phyloP scores from a whole-genome alignment of 2,329 filamentous ascomycete genomes.

The Cercospora berteroae region DNA sequence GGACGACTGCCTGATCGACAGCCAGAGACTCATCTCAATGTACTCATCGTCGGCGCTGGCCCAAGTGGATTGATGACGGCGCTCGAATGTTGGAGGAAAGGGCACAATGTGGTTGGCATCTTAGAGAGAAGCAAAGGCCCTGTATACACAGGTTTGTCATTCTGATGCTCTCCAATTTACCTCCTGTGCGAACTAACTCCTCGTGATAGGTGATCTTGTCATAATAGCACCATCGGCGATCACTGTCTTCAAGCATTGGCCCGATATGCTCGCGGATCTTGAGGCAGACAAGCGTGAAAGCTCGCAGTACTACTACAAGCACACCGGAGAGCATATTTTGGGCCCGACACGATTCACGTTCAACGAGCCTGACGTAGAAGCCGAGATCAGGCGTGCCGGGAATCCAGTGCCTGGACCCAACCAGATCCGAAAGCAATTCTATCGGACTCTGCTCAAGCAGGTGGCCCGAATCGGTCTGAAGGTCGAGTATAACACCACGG shows the following conservation, averaged over 20 bases:
- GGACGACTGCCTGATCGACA: background rate
- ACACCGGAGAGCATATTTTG: constrained; percentile 24
- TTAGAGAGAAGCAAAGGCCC: background rate
- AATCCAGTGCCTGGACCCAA: constrained; percentile 22
- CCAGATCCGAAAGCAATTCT: constrained; percentile 25
- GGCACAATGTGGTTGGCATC: constrained; percentile 15
- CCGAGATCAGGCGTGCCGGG: constrained; percentile 14
- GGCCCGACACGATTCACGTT: constrained; percentile 15
- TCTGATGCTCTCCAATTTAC: background rate
- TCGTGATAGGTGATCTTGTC: background rate
- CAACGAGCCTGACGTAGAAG: constrained; percentile 15
- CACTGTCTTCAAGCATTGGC: constrained; percentile 56
- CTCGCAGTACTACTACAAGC: constrained; percentile 16
- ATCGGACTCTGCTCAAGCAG: constrained; percentile 50
- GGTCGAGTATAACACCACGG: constrained; percentile 43
- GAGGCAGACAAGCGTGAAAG: constrained; percentile 29
- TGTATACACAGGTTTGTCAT: background rate
- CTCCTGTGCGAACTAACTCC: background rate
- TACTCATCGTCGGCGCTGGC: constrained; percentile 23
- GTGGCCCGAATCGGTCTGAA: constrained; percentile 46
- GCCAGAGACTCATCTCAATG: constrained; percentile 12
- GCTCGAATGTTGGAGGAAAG: constrained; percentile 24
- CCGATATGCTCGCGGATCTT: constrained; percentile 42
- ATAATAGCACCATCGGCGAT: constrained; percentile 39
- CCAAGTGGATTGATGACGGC: constrained; percentile 19